Conservation (phyloP, 1,284 basidiomycete species). For the Ganoderma meredithae region DNA sequence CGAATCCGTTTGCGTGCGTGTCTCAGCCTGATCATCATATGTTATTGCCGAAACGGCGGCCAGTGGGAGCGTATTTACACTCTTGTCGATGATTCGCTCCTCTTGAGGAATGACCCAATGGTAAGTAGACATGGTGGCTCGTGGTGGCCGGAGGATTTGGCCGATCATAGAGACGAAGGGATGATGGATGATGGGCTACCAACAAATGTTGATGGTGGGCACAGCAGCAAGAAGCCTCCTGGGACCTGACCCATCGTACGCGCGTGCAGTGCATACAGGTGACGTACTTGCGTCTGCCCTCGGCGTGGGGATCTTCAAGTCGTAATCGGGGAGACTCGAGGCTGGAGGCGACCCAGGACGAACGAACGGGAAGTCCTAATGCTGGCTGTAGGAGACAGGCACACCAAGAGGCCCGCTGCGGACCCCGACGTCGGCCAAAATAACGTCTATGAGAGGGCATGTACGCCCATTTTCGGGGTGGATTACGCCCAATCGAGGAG, state of each 20-base stretch:
- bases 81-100: background rate
- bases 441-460: background rate
- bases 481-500: background rate
- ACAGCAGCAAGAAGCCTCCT: background rate
- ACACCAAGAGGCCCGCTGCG: background rate
- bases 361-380: background rate
- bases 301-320: background rate
- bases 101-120: background rate
- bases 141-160: background rate
- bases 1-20: background rate
- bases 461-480: background rate
- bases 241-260: background rate
- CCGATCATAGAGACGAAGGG: background rate
- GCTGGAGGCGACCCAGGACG: background rate
- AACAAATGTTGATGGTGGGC: conserved; percentile 3
- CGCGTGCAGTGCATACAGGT: background rate
- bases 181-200: background rate
- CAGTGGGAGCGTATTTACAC: background rate
- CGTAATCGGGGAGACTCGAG: background rate
- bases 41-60: background rate
- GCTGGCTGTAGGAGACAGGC: background rate
- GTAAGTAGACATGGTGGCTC: too few relatives aligned
- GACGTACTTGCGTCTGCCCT: background rate
- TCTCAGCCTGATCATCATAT: background rate
- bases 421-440: background rate